Percentiles rank a stretch among this genome's conserved stretches.
Conservation (phyloP, 768 basidiomycete species). For the Holtermanniella nyarrowii region DNA sequence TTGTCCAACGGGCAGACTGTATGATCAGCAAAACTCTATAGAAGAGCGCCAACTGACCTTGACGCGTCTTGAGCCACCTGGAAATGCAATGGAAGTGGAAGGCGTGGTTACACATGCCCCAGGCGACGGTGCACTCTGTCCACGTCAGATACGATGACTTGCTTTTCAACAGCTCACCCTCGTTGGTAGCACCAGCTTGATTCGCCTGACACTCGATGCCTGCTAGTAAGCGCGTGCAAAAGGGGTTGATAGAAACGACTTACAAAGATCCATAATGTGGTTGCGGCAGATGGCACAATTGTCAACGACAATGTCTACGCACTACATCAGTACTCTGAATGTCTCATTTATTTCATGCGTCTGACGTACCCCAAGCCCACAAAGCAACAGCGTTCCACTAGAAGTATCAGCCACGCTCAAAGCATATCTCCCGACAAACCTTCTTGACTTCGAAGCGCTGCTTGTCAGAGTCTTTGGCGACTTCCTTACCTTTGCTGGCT, state of each 20-base stretch:
- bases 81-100: conserved; percentile 99
- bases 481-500: conserved; percentile 44
- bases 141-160: background rate
- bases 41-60: conserved; percentile 27
- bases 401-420: background rate
- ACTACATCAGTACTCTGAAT: background rate
- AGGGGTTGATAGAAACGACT: conserved; percentile 29
- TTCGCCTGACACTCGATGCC: conserved; percentile 99
- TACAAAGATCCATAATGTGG: conserved; percentile 99
- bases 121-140: conserved; percentile 64
- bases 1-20: conserved; percentile 42
- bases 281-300: conserved; percentile 99
- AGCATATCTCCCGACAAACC: conserved; percentile 46
- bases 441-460: conserved; percentile 93
- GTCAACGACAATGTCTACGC: conserved; percentile 88
- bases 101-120: conserved; percentile 99
- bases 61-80: conserved; percentile 86
- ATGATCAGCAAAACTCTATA: background rate
- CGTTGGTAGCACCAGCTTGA: conserved; percentile 89
- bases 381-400: conserved; percentile 98
- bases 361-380: conserved; percentile 86
- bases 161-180: conserved; percentile 44
- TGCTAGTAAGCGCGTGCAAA: conserved; percentile 43
- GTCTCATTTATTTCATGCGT: background rate
- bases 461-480: conserved; percentile 52